Evolutionary conservation across 805 yeast species (phyloP), one percentile per base, ranked within the genome.

Genomic region (Kazachstania viticola): DNA sequence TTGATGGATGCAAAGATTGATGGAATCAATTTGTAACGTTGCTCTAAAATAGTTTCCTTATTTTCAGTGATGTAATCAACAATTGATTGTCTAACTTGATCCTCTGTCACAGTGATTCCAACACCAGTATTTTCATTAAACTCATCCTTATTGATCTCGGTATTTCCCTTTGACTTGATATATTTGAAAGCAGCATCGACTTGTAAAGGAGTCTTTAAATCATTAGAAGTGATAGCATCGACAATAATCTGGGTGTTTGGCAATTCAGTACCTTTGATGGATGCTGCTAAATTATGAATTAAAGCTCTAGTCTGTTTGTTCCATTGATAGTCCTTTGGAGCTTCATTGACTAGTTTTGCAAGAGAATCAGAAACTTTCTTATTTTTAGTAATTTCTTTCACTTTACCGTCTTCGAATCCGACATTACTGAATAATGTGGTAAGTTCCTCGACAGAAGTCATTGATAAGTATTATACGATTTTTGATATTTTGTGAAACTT

Each of bases 21-120:
- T 16, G 95, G 88, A 33, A 88, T 77, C 17, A 72, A 58, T 44
- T 79, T 74, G 59, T 91, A 91, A 54, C 98, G 72, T 54, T 79
- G 73, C n/a, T 66, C 61, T 38, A 61, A 61, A 39, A 91, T 74
- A 17, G 69, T 77, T 1, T 61, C 71, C 48, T 69, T 70, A 54
- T 79, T 67, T 4, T 60, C 61, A 14, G 65, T 67, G 26, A 91
- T 67, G 50, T 77, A 85, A 28, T 65, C 61, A 25, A 59, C 50
- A 27, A 88, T 79, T 25, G 65, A 69, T 0, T 45, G 52, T 38
- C 67, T 67, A 30, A 83, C 81, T 32, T 82, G 75, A 4, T 70
- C 79, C 25, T 67, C 74, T 11, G 79, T 67, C 25, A 87, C 64
- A 27, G 65, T 79, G 27, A 80, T 61, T 27, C 97, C 97, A 17